A percentile compares a stretch with the other conserved stretches of the same genome.
Conservation (phyloP, 2,329 filamentous ascomycete species). For the Pseudophaeomoniella oleicola region DNA sequence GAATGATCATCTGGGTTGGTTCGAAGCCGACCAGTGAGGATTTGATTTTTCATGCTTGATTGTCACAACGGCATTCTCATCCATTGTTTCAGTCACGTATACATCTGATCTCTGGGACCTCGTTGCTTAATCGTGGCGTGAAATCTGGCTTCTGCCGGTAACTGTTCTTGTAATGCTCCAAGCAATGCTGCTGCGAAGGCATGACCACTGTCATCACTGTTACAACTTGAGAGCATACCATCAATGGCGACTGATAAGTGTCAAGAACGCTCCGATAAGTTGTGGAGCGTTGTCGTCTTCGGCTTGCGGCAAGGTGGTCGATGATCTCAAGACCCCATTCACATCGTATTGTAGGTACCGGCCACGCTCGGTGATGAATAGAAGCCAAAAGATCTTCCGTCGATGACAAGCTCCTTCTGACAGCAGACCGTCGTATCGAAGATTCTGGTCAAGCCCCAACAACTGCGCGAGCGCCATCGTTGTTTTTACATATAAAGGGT, state of each 20-base stretch:
- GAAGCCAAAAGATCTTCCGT: conserved; percentile 31
- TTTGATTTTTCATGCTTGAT: neutral
- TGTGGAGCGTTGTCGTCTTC: neutral
- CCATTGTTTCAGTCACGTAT: conserved; percentile 1
- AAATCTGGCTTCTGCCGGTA: neutral
- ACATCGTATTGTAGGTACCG: conserved; percentile 3
- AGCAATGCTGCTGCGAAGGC: neutral
- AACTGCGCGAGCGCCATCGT: conserved; percentile 39
- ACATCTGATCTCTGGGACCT: neutral
- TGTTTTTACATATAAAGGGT: conserved; percentile 34
- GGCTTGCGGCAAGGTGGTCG: neutral
- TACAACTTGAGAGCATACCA: neutral
- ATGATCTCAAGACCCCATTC: neutral
- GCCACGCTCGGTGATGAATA: conserved; percentile 31
- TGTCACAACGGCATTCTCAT: conserved; percentile 1
- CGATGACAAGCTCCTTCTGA: conserved; percentile 29
- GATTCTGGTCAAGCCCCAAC: conserved; percentile 30
- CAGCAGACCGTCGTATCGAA: conserved; percentile 22
- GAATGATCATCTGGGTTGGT: too few species aligned
- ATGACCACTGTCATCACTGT: neutral
- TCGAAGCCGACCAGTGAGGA: too few species aligned
- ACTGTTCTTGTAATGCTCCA: neutral
- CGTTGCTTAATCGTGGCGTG: neutral
- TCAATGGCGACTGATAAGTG: conserved; percentile 1
- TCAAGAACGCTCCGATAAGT: neutral